Conservation (phyloP, 2,329 filamentous ascomycete genomes). For the Fusarium sp. region DNA sequence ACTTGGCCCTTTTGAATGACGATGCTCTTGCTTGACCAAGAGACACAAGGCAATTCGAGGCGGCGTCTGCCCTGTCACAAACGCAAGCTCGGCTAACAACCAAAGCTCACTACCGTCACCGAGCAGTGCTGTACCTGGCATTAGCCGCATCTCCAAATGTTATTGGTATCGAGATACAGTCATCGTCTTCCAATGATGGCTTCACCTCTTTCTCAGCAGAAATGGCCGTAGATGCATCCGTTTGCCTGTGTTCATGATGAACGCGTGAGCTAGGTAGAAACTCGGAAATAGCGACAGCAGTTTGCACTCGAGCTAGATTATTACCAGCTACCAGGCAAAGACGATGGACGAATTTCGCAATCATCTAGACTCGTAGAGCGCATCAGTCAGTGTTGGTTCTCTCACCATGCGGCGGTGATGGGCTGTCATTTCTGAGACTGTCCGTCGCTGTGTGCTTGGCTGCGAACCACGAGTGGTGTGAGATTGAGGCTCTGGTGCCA, state of each 20-base stretch:
- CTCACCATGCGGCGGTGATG: background rate
- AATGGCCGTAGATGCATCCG: too few relatives aligned
- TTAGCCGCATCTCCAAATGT: too few relatives aligned
- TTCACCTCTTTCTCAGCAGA: too few relatives aligned
- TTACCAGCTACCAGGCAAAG: background rate
- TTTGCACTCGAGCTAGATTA: too few relatives aligned
- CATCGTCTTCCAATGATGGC: too few relatives aligned
- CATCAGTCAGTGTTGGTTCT: background rate
- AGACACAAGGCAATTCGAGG: background rate
- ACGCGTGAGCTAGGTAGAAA: too few relatives aligned
- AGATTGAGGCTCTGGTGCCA: slow-evolving; percentile 2
- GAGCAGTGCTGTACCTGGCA: background rate
- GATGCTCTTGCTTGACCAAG: background rate
- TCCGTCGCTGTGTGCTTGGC: background rate
- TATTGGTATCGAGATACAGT: too few relatives aligned
- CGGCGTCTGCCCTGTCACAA: slow-evolving; percentile 6
- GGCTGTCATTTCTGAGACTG: background rate
- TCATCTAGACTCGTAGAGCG: background rate
- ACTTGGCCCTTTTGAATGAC: background rate
- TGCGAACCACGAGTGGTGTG: background rate
- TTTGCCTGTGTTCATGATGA: too few relatives aligned
- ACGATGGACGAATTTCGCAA: slow-evolving; percentile 7
- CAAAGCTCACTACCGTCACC: background rate
- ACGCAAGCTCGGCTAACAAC: slow-evolving; percentile 28
- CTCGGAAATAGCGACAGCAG: too few relatives aligned